A percentile compares a stretch with the other conserved stretches of the same genome.
phyloP scores from a whole-genome alignment of 176 grass and related monocot genomes.

The Thalia dealbata region DNA sequence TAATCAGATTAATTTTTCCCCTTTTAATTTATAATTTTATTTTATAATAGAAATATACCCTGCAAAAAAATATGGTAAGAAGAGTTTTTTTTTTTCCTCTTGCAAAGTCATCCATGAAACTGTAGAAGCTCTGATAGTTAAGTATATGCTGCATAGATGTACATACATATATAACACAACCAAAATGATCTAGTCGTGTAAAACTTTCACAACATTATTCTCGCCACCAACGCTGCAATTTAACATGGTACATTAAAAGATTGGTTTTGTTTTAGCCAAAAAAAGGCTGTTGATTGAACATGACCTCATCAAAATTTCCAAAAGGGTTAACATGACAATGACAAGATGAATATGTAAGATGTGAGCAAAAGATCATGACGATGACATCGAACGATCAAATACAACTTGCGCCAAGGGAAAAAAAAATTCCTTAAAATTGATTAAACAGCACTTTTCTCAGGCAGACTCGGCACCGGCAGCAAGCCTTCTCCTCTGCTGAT shows the following conservation, averaged over 20 bases:
- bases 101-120: no score
- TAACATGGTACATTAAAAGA: neutral
- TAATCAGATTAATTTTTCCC: no score
- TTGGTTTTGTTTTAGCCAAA: neutral
- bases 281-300: neutral
- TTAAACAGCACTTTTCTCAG: neutral
- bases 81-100: no score
- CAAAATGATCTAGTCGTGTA: no score
- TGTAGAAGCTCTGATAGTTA: no score
- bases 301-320: neutral
- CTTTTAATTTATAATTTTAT: no score
- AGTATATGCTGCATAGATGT: no score
- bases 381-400: neutral
- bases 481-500: constrained; percentile 80
- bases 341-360: neutral
- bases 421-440: no score
- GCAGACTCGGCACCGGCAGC: constrained; percentile 40
- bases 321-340: neutral
- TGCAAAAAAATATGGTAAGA: no score
- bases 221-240: neutral
- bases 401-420: neutral
- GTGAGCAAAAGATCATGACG: neutral
- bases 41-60: no score
- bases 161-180: no score
- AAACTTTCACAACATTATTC: no score